These are phyloP conservation scores for Mortierella alpina DNA, from an alignment of 192 early-diverging fungal species.

Conservation along the genomic window DNA sequence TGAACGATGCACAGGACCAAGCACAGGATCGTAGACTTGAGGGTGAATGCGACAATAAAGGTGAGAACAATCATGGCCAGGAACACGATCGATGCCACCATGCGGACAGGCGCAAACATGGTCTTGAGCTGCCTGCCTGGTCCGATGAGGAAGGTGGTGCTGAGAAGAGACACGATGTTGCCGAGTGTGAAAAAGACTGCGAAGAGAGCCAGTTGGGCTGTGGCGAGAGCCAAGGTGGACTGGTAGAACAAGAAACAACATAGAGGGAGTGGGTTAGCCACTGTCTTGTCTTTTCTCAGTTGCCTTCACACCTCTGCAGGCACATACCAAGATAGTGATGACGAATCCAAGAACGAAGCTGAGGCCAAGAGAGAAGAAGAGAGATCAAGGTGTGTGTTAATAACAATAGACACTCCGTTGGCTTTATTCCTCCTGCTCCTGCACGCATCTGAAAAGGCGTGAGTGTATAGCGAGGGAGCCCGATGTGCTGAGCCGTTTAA, in stretches of 20 bases:
- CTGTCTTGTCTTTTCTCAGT: not conserved
- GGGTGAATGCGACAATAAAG: constrained; percentile 78
- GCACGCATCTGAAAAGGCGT: too few species aligned
- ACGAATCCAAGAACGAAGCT: constrained; percentile 88
- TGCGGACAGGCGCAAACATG: constrained; percentile 80
- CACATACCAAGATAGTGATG: constrained; percentile 77
- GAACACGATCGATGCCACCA: constrained; percentile 81
- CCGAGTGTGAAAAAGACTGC: constrained; percentile 94
- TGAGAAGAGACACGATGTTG: constrained; percentile 86
- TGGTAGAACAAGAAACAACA: constrained; percentile 12
- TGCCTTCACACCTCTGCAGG: not conserved
- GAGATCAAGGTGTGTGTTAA: too few species aligned
- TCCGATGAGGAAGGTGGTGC: constrained; percentile 92
- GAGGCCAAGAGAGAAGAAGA: not conserved
- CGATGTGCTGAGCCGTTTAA: not conserved
- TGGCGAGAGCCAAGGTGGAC: constrained; percentile 68
- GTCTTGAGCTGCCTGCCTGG: constrained; percentile 89
- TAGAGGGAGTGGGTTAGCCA: too few species aligned
- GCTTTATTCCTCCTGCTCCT: too few species aligned
- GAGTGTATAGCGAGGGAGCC: not conserved
- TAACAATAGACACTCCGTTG: not conserved
- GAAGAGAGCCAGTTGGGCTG: constrained; percentile 77
- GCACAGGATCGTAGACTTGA: constrained; percentile 71
- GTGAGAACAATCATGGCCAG: constrained; percentile 77
- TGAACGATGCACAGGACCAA: constrained; percentile 88